phyloP scores from a whole-genome alignment of 768 basidiomycete species.

The Kwoniella sp. region DNA sequence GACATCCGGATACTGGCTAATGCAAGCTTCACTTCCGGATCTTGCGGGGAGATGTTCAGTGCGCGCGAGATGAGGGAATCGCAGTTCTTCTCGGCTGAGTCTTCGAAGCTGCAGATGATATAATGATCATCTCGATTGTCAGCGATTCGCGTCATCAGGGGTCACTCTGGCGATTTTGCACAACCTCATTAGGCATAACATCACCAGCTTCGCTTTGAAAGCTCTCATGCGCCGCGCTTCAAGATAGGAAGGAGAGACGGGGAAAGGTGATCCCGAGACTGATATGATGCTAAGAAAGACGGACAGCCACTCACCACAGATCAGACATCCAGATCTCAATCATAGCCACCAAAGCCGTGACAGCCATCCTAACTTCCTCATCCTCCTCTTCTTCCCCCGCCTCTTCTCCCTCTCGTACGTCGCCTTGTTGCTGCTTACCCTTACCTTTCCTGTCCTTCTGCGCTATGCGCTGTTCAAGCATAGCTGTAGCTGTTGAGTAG shows the following conservation, averaged over 20 bases:
- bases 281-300: too few species aligned
- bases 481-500: slow-evolving; percentile 63
- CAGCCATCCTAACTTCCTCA: slow-evolving; percentile 65
- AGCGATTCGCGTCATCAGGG: too few species aligned
- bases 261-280: too few species aligned
- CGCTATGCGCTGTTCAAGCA: slow-evolving; percentile 60
- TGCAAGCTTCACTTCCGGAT: slow-evolving; percentile 75
- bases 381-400: slow-evolving; percentile 57
- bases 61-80: slow-evolving; percentile 75
- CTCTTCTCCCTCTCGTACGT: slow-evolving; percentile 56
- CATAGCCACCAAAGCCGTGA: slow-evolving; percentile 80
- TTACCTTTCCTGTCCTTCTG: slow-evolving; percentile 63
- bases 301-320: slow-evolving; percentile 77
- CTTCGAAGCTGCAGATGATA: slow-evolving; percentile 66
- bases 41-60: slow-evolving; percentile 70
- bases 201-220: too few species aligned
- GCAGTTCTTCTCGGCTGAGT: slow-evolving; percentile 77
- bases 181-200: too few species aligned
- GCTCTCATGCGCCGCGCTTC: too few species aligned
- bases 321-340: slow-evolving; percentile 98
- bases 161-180: too few species aligned
- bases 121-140: too few species aligned
- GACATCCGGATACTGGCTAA: slow-evolving; percentile 87
- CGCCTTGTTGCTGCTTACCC: slow-evolving; percentile 62
- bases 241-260: too few species aligned